Base-by-base conservation (phyloP, 2,329 filamentous ascomycete species). In the Gremmenia infestans region DNA sequence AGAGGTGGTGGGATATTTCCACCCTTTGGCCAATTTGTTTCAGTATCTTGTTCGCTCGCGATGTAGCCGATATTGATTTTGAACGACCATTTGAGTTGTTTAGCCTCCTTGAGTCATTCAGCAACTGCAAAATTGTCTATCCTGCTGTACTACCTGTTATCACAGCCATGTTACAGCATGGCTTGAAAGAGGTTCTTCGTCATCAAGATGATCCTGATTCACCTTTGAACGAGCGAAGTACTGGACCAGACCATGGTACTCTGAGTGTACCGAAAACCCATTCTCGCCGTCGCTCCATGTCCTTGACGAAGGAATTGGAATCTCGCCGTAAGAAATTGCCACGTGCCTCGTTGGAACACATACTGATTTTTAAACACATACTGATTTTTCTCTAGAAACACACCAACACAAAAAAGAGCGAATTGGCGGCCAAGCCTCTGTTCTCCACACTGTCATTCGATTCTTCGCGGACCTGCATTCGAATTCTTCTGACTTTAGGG, bases 11-110 rank as follows among this genome's bases (percentile, higher is more conserved):
- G 93, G 86, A 89, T 66, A 81, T 91, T 15, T 83, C 91, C 2
- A 83, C 85, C 0, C 73, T 97, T 25, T 97, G 94, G 94, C 85
- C 87, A 0, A 86, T 94, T 45, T 91, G 89, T 67, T 89, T 99
- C 71, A 86, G 89, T 52, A 88, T 97, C 22, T 73, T 99, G 2
- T 96, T 99, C 67, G 91, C 89, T 0, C 80, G 85, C 43, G 91
- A 97, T 67, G 82, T 95, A 47, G 85, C 85, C 2, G 82, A 82
- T 49, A 81, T 92, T 63, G 82, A 92, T 65, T 82, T 91, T 63
- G 83, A 89, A 51, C 80, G 82, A 61, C 79, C 85, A 25, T 88
- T 96, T 64, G 87, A 93, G 62, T 79, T 89, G 17, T 86, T 83
- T 62, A 87, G 81, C 57, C 78, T 99, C 1, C 72, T 91, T 4